Base-by-base conservation (phyloP, 305 asterid species). In the Ilex paraguariensis region DNA sequence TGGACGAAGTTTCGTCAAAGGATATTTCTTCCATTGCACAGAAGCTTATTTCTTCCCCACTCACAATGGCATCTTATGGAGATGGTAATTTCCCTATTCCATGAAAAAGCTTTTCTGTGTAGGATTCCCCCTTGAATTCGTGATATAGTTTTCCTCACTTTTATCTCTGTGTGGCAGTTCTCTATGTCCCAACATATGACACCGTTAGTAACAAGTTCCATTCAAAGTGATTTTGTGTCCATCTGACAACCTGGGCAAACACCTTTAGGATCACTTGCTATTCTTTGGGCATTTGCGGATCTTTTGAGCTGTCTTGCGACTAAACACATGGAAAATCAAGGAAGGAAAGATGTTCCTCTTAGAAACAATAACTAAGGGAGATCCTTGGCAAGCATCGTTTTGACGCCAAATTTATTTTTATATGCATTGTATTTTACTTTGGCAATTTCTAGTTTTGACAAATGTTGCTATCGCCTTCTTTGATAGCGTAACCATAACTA, bases 41-140 rank as follows among this genome's bases (percentile, higher is more conserved):
- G 59, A 81, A 80, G 72, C 91, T 93, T 57, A 17, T 93, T 30
- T 56, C 78, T 15, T 81, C 95, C 49, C 99, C 97, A 56, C 95
- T 93, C 63, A 86, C 97, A 54, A 75, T 93, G 95, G 99, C 97
- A 60, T 87, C 95, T 28, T 86, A 86, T 55, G 97, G 99, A 77
- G 96, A 90, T 50, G 99, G 99, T 93, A 90, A 81, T 60, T 61
- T 44, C 31, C 66, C 17, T n/a, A 12, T 60, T 56, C 54, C 54
- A 42, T 48, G 12, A 6, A 52, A 2, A 32, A 7, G 30, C 4
- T 28, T 28, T 56, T 30, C 39, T 31, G 14, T 56, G n/a, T 54
- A 14, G 7, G 6, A 36, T 36, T 36, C 9, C 6, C 42, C 9
- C 42, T 8, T 36, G 7, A 4, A 15, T 54, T 54, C n/a, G 2